Evolutionary conservation across 176 grass and related monocot genomes (phyloP).

Genomic region (Echinochloa phyllopogon): DNA sequence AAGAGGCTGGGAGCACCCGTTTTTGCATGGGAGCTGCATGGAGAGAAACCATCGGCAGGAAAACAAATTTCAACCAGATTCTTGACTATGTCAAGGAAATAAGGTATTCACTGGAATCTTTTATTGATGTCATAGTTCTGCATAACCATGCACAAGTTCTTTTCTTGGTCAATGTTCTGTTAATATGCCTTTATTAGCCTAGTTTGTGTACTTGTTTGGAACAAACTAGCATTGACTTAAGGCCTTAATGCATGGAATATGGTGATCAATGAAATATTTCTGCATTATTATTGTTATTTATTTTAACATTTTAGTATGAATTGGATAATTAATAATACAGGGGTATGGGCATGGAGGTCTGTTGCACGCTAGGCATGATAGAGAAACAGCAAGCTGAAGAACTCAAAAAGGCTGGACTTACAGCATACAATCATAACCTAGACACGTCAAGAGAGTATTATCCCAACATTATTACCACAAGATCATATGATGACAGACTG

Average conservation of each 20-base stretch:
- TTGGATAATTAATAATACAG: conserved; percentile 49
- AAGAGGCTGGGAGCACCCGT: conserved; percentile 92
- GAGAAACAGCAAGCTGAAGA: conserved; percentile 96
- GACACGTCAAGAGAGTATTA: conserved; percentile 99
- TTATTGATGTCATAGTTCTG: not conserved
- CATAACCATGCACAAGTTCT: conserved; percentile 33
- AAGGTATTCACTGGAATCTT: conserved; percentile 59
- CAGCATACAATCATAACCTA: conserved; percentile 99
- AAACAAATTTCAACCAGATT: conserved; percentile 98
- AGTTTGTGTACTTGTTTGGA: not conserved
- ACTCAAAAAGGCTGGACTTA: conserved; percentile 97
- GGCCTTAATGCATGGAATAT: conserved; percentile 3
- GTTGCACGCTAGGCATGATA: conserved; percentile 98
- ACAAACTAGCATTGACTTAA: conserved; percentile 9
- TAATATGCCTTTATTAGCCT: not conserved
- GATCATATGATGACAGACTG: conserved; percentile 95
- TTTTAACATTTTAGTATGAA: not conserved
- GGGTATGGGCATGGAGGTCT: conserved; percentile 98
- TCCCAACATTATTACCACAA: conserved; percentile 95
- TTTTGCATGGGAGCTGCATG: conserved; percentile 99
- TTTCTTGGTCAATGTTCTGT: not conserved
- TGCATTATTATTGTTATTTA: conserved; percentile 2
- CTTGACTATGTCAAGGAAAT: conserved; percentile 99
- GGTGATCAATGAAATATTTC: not conserved
- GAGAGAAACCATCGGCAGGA: conserved; percentile 94